Percentiles rank a stretch among this genome's conserved stretches.
Evolutionary conservation across 805 yeast species (phyloP).

Genomic region (Barnettozyma vustinii): DNA sequence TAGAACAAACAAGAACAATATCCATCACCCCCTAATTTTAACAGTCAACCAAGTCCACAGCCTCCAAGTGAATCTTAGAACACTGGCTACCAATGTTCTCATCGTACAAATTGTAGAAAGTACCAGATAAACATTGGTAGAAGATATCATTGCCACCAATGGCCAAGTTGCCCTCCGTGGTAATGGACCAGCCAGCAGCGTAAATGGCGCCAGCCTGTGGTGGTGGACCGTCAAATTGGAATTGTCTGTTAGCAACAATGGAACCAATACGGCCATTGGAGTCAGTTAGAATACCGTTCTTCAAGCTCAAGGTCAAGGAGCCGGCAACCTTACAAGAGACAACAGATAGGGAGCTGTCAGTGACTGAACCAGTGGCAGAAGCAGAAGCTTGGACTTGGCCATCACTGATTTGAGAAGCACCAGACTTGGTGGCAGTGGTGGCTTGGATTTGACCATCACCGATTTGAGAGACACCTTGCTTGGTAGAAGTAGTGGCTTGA

Average conservation of each 20-base stretch:
- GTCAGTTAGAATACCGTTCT: constrained; percentile 7
- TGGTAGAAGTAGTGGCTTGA: constrained; percentile 24
- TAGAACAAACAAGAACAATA: not conserved
- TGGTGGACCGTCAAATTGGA: constrained; percentile 80
- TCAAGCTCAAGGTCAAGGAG: constrained; percentile 3
- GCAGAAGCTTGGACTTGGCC: constrained; percentile 11
- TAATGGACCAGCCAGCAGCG: constrained; percentile 61
- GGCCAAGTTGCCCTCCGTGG: constrained; percentile 54
- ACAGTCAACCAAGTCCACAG: constrained; percentile 55
- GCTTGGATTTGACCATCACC: constrained; percentile 12
- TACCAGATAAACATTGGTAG: constrained; percentile 72
- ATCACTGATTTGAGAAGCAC: constrained; percentile 36
- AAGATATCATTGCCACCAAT: constrained; percentile 55
- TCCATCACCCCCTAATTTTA: constrained; percentile 16
- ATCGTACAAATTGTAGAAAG: constrained; percentile 75
- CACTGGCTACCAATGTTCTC: constrained; percentile 57
- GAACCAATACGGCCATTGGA: constrained; percentile 14
- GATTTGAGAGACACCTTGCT: constrained; percentile 17
- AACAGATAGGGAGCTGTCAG: constrained; percentile 1
- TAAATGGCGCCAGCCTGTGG: constrained; percentile 75
- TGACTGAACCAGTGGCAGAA: constrained; percentile 1
- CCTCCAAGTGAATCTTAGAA: constrained; percentile 51
- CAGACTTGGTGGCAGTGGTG: constrained; percentile 29
- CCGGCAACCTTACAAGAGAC: constrained; percentile 5
- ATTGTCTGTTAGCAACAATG: constrained; percentile 39